These are phyloP conservation scores for Backusella sp. DNA, from an alignment of 192 early-diverging fungal species.

Conservation along the genomic window DNA sequence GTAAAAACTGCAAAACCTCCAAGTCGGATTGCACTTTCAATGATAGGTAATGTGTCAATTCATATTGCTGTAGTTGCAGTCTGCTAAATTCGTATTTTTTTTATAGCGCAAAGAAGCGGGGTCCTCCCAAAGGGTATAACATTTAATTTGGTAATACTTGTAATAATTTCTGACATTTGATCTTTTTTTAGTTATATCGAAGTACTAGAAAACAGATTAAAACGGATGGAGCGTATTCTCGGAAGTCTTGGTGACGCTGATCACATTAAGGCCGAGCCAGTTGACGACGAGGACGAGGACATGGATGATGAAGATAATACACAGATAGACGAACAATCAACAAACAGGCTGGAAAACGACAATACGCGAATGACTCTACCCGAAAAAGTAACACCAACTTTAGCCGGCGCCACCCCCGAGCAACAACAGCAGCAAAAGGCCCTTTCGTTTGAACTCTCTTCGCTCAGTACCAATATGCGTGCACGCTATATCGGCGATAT, in stretches of 20 bases:
- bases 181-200: conserved; percentile 30
- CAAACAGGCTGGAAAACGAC: not conserved
- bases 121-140: conserved; percentile 32
- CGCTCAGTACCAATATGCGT: not conserved
- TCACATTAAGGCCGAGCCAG: not conserved
- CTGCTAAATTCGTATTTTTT: not conserved
- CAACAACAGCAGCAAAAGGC: not conserved
- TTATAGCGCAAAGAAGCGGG: conserved; percentile 36
- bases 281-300: not conserved
- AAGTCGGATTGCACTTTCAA: conserved; percentile 31
- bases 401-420: not conserved
- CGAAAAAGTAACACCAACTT: not conserved
- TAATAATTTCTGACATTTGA: not conserved
- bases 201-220: conserved; percentile 33
- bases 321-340: not conserved
- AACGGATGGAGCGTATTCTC: conserved; percentile 35
- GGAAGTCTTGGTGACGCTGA: conserved; percentile 12
- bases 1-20: conserved; percentile 25
- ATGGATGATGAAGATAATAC: not conserved
- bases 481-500: conserved; percentile 31
- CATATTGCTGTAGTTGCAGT: not conserved
- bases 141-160: not conserved
- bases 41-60: conserved; percentile 26
- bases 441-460: not conserved
- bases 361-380: not conserved